Evolutionary conservation across 768 basidiomycete genomes (phyloP), one percentile per base, ranked within the genome.

Genomic region (Leccinellum rugosiceps): DNA sequence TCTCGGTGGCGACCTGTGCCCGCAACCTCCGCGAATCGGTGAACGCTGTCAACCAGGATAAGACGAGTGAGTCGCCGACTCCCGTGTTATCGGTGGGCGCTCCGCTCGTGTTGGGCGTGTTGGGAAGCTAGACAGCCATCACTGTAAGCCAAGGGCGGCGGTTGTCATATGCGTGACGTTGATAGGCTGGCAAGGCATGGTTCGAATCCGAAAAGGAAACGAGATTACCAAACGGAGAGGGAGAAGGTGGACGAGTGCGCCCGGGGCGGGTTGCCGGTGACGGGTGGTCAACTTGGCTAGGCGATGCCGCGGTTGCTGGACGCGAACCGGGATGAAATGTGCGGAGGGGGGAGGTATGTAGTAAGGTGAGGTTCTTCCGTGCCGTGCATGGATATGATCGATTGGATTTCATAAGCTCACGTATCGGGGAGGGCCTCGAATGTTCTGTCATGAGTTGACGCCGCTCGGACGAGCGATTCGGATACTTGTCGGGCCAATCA

Each of bases 81-180:
- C 34, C 15, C 8, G 17, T 38, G 15, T 15, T 35, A 35, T 35
- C 34, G 1, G 48, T 54, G 53, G 35, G 45, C 31, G 32, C 31
- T 31, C 31, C 1, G 31, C 11, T 31, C 10, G 31, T 28, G 6
- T 1, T 28, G 6, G 28, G 28, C 28, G 28, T 61, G 55, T 30
- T 55, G 34, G 59, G 34, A 62, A 38, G 34, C 10, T 28, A 26
- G 14, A 38, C 35, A 4, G 17, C 17, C 35, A 38, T 38, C 17
- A 35, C 8, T 35, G 17, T 35, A n/a, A 38, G 35, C 35, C 53
- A 30, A 47, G 21, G 55, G 49, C 14, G 52, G 15, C 6, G 19
- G 54, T 43, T 61, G 63, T 45, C 51, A 26, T n/a, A 35, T 34
- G 19, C 26, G 26, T 49, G 46, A 58, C 43, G 53, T 56, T 41